Evolutionary conservation across 140 eudicot species (phyloP), one percentile per base, ranked within the genome.

Genomic region (Artemisia princeps): DNA sequence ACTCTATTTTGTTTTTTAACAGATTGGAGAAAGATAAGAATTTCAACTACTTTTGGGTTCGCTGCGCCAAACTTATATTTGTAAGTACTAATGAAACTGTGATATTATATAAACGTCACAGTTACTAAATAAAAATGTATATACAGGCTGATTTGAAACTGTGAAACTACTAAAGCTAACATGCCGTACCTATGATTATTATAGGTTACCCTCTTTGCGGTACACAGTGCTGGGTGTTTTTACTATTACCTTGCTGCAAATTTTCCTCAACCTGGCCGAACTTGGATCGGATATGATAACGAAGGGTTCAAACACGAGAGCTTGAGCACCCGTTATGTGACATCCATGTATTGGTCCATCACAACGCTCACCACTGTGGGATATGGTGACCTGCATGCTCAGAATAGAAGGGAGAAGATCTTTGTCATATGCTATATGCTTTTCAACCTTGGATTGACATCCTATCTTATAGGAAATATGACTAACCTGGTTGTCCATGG

Each of bases 381-480:
- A 28, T 90, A 90, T 69, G 97, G 97, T 1, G 97, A 90, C 78
- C 54, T 87, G 73, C 94, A 87, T 68, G 84, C 95, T 44, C 82
- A 78, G 5, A 87, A 84, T 69, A 69, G 75, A 62, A 60, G 67
- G 22, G 97, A 90, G 79, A 90, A 78, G 94, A 16, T 84, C 45
- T 90, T 84, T 20, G 86, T 67, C 67, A 84, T 83, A 50, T 74
- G 81, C 56, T 87, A 81, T 75, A 84, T 87, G 95, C 83, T 84
- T 48, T 87, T 87, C 78, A 84, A 87, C 76, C 88, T 90, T 1
- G 95, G 88, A 23, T 72, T 90, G 65, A 81, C 82, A 0, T 76
- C 95, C 0, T 90, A 90, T 70, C 70, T 90, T 20, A 87, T 90
- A 12, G 97, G 97, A 64, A 90, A 90, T 63, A 90, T 90, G 97